Conservation (phyloP, 2,329 filamentous ascomycete genomes). For the Cryphonectria radicalis region DNA sequence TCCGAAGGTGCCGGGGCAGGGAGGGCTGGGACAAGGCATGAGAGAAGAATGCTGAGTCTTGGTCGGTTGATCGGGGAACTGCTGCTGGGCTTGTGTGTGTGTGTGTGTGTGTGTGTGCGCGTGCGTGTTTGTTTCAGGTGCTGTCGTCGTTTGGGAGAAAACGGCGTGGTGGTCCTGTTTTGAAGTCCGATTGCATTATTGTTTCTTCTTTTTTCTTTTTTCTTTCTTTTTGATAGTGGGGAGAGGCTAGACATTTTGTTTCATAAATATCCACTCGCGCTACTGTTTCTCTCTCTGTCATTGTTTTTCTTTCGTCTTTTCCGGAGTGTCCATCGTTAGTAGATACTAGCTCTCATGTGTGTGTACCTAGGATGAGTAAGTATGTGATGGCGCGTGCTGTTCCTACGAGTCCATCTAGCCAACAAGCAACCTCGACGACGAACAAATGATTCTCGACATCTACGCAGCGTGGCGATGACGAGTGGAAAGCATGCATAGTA, state of each 20-base stretch:
- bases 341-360: no score
- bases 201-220: background rate
- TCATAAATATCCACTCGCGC: conserved; percentile 7
- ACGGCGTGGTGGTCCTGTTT: background rate
- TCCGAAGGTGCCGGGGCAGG: background rate
- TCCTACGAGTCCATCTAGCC: background rate
- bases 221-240: background rate
- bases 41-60: background rate
- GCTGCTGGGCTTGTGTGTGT: no score
- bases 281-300: background rate
- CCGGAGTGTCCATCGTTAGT: background rate
- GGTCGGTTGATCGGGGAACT: no score
- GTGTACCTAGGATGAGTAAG: background rate
- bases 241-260: conserved; percentile 4
- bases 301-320: background rate
- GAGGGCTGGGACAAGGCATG: background rate
- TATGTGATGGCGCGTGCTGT: background rate
- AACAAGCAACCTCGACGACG: background rate
- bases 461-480: background rate
- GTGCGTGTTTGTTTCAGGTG: background rate
- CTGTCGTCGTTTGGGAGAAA: background rate
- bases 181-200: background rate
- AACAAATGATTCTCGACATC: background rate
- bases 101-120: no score
- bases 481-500: background rate